Percentiles rank a stretch among this genome's conserved stretches.
These are phyloP conservation scores for Exutisphaerella laricina DNA, from an alignment of 2,329 filamentous ascomycete genomes.

Conservation along the genomic window DNA sequence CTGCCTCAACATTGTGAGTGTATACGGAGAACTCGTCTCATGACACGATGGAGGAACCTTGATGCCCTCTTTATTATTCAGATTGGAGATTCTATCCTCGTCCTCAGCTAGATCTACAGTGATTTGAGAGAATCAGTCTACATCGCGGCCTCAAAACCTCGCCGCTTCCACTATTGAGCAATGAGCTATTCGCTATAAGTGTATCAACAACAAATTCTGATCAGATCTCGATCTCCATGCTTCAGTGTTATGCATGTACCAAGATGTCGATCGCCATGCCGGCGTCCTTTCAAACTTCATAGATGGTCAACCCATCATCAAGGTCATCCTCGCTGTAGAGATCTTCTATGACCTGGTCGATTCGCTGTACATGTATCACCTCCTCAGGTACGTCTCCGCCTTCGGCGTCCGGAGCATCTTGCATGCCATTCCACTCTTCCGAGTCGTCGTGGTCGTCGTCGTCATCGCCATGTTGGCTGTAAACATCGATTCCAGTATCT, in stretches of 20 bases:
- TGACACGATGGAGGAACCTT: no score
- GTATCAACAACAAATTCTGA: neutral
- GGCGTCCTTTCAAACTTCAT: slow-evolving; percentile 17
- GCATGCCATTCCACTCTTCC: slow-evolving; percentile 34
- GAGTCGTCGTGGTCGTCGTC: slow-evolving; percentile 14
- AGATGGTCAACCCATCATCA: slow-evolving; percentile 19
- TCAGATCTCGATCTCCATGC: no score
- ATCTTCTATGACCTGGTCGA: slow-evolving; percentile 22
- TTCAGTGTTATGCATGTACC: no score
- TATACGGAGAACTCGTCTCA: no score
- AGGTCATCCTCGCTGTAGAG: slow-evolving; percentile 14
- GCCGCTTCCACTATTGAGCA: slow-evolving; percentile 4
- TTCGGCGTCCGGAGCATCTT: slow-evolving; percentile 27
- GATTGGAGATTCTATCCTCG: slow-evolving; percentile 3
- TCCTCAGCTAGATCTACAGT: neutral
- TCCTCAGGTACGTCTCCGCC: neutral
- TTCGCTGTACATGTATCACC: slow-evolving; percentile 6
- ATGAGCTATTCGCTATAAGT: neutral
- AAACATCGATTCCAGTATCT: slow-evolving; percentile 21
- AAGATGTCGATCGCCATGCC: neutral
- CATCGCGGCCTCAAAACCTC: slow-evolving; percentile 15
- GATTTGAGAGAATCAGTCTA: slow-evolving; percentile 18
- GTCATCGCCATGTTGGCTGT: slow-evolving; percentile 8
- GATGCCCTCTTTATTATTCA: no score
- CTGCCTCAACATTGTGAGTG: no score